Evolutionary conservation across 2,329 filamentous ascomycete genomes (phyloP), one percentile per base, ranked within the genome.

Genomic region (Colletotrichum aenigma): DNA sequence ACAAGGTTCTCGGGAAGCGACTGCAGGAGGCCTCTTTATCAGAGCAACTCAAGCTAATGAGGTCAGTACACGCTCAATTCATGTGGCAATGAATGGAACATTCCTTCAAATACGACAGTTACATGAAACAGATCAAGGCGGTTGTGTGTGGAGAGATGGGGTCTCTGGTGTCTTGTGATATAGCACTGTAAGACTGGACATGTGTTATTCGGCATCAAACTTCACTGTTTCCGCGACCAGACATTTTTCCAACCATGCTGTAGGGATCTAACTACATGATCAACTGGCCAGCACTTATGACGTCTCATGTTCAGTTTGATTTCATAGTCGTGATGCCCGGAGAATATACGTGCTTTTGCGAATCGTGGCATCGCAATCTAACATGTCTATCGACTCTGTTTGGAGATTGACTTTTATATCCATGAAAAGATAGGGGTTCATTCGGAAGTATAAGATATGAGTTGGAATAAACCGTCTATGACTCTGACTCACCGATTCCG

Each of bases 341-440:
- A 4, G 43, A 48, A 48, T 13, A 13, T 7, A 4, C n/a, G 43
- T 7, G 43, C 10, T 48, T 48, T 21, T 21, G 43, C 6, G 6
- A 13, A 48, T 12, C 43, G 12, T 13, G 10, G n/a, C n/a, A 21
- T 7, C 6, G 10, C n/a, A 48, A 4, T 3, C 10, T 4, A 21
- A 13, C 43, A 10, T 48, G 6, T 48, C 18, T 13, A n/a, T 48
- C 6, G 6, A 48, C 3, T 13, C 2, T 13, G 12, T 21, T 12
- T 2, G 12, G 43, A 10, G 3, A 21, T 21, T 21, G 43, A 48
- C n/a, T 48, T 21, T 21, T 6, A n/a, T 6, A 48, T n/a, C 8
- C 18, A n/a, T n/a, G 4, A n/a, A n/a, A n/a, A 6, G 9, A 13
- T 12, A 3, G 6, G 10, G 3, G n/a, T 21, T 1, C 9, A 21